Evolutionary conservation across 305 asterid species (phyloP), one percentile per base, ranked within the genome.

Genomic region (Solanum aculeatissimum): DNA sequence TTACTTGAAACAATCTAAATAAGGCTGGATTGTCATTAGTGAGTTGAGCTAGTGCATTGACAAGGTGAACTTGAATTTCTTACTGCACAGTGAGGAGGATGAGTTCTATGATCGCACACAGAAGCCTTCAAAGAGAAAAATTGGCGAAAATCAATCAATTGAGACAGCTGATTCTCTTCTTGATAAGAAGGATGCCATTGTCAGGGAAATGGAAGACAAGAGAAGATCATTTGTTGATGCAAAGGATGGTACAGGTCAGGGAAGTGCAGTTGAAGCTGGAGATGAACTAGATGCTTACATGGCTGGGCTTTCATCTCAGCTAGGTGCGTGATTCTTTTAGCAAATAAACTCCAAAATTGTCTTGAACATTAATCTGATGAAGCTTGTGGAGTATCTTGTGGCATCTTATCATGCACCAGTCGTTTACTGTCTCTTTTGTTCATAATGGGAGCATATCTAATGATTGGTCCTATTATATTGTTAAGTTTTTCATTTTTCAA

Each of bases 121-220:
- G 86, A 97, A 97, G 91, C 87, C 92, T 45, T 82, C 89, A 32
- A 94, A 95, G 88, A 87, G 38, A 77, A 95, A 89, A 91, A 87
- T 77, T 85, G 95, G 92, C 60, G 97, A 92, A 85, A 90, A 86
- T 88, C 93, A 91, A 87, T 91, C 99, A 66, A 89, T 97, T 57
- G 98, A 97, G 89, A 95, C 99, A 70, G 98, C 98, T 65, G 98
- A 97, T 89, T 92, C 99, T 83, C 97, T 97, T 87, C 98, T 97
- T 85, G 98, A 93, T 88, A 97, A 94, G 94, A 94, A 91, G 90
- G 95, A 95, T 85, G 89, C 90, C 38, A 90, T 97, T 83, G 81
- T 81, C 23, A 91, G 87, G 87, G 90, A 92, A 90, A 94, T 95
- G 55, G 92, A 94, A 87, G 96, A 91, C 60, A 92, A 84, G 92